Conservation (phyloP, 768 basidiomycete genomes). For the Favolaschia claudopus region DNA sequence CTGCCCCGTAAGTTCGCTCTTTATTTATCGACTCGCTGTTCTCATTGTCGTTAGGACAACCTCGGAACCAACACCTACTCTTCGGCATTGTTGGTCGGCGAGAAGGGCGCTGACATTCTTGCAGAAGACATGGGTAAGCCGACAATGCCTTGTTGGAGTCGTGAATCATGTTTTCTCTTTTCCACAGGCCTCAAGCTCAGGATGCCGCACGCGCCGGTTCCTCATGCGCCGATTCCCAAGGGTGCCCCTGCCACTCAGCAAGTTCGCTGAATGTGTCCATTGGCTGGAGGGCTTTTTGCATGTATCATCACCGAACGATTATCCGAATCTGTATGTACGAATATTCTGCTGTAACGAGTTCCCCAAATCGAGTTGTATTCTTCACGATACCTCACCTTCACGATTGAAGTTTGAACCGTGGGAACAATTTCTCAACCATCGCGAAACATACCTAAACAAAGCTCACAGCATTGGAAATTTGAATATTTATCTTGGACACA, state of each 20-base stretch:
- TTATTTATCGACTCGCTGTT: background rate
- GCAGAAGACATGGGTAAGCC: slow-evolving; percentile 67
- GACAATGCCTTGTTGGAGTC: background rate
- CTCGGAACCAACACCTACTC: slow-evolving; percentile 79
- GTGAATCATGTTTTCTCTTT: background rate
- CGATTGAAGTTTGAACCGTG: too few relatives aligned
- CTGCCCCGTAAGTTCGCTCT: slow-evolving; percentile 72
- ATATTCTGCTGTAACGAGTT: slow-evolving; percentile 3
- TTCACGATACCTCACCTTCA: too few relatives aligned
- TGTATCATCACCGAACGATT: background rate
- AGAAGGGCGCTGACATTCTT: slow-evolving; percentile 70
- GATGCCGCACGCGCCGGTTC: slow-evolving; percentile 71
- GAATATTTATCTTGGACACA: too few relatives aligned
- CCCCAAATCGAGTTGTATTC: too few relatives aligned
- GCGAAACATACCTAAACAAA: too few relatives aligned
- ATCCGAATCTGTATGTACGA: background rate
- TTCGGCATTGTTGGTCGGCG: slow-evolving; percentile 71
- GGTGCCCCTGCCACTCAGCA: slow-evolving; percentile 59
- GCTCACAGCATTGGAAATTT: too few relatives aligned
- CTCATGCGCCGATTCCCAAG: slow-evolving; percentile 67
- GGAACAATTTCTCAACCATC: too few relatives aligned
- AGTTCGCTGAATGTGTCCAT: slow-evolving; percentile 48
- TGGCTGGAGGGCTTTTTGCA: too few relatives aligned
- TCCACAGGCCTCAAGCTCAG: slow-evolving; percentile 64
- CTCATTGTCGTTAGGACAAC: slow-evolving; percentile 58